Percentiles rank a stretch among this genome's conserved stretches.
Conservation (phyloP, 1,139 yeast genomes). For the Taphrina wiesneri region DNA sequence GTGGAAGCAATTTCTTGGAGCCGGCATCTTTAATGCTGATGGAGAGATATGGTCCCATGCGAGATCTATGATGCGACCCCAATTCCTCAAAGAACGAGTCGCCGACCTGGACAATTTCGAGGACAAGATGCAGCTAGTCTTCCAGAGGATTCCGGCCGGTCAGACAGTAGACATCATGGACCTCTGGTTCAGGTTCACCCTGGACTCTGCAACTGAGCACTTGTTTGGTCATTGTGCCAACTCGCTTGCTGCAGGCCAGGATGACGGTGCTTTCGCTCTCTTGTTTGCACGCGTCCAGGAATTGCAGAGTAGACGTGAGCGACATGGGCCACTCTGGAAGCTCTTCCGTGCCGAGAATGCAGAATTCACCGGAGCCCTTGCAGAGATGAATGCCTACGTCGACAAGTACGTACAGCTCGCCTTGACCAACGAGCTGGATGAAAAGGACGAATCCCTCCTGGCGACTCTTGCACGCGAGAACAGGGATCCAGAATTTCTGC, state of each 20-base stretch:
- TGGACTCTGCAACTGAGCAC: slow-evolving; percentile 46
- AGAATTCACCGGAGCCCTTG: background rate
- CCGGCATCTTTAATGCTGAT: slow-evolving; percentile 61
- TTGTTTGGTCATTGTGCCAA: slow-evolving; percentile 27
- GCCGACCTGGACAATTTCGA: slow-evolving; percentile 55
- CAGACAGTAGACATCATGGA: slow-evolving; percentile 54
- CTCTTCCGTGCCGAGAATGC: slow-evolving; percentile 40
- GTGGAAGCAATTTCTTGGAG: slow-evolving; percentile 52
- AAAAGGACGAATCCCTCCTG: slow-evolving; percentile 22
- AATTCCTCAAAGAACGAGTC: slow-evolving; percentile 59
- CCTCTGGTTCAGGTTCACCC: slow-evolving; percentile 55
- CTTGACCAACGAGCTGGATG: slow-evolving; percentile 4
- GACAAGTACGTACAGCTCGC: slow-evolving; percentile 25
- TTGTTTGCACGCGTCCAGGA: slow-evolving; percentile 26
- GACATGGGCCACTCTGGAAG: slow-evolving; percentile 21
- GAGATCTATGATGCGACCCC: slow-evolving; percentile 60
- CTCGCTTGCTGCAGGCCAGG: background rate
- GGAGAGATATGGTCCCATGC: slow-evolving; percentile 62
- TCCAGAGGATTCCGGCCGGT: slow-evolving; percentile 45
- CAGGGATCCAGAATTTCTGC: slow-evolving; percentile 45
- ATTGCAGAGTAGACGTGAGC: slow-evolving; percentile 14
- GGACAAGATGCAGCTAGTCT: slow-evolving; percentile 51
- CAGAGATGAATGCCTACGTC: slow-evolving; percentile 9
- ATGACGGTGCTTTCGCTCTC: slow-evolving; percentile 13
- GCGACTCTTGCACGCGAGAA: slow-evolving; percentile 20